Conservation (phyloP, 2,329 filamentous ascomycete genomes). For the Paramyrothecium sp. region DNA sequence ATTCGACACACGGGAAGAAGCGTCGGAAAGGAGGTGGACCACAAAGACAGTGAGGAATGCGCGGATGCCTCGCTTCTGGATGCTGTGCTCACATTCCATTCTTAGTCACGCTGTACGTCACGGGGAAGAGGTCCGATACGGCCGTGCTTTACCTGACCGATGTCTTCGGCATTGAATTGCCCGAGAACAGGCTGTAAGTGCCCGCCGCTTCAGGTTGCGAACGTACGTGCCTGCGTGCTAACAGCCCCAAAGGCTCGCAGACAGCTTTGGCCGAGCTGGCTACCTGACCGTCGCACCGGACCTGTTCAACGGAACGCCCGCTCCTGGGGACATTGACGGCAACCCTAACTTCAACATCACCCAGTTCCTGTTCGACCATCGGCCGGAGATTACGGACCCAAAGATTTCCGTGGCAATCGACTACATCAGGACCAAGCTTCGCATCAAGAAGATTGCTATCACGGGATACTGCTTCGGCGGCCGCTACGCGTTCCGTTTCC, state of each 20-base stretch:
- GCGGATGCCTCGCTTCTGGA: background rate
- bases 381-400: constrained; percentile 14
- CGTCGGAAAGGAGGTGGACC: constrained; percentile 6
- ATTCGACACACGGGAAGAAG: constrained; percentile 10
- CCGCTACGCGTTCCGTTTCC: constrained; percentile 50
- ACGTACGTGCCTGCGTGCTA: background rate
- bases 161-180: constrained; percentile 21
- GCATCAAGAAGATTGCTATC: constrained; percentile 45
- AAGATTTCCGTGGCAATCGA: constrained; percentile 14
- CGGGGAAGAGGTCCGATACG: constrained; percentile 5
- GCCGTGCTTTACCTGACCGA: constrained; percentile 19
- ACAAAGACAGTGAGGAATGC: constrained; percentile 3
- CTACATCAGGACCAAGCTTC: constrained; percentile 25
- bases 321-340: constrained; percentile 14
- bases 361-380: constrained; percentile 16
- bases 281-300: constrained; percentile 23
- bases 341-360: constrained; percentile 14
- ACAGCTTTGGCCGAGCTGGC: constrained; percentile 23
- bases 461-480: constrained; percentile 64
- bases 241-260: constrained; percentile 13
- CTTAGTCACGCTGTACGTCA: constrained; percentile 10
- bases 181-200: constrained; percentile 11
- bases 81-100: background rate
- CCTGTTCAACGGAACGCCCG: constrained; percentile 19
- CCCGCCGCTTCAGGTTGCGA: background rate